Percentiles rank a stretch among this genome's conserved stretches.
phyloP scores from a whole-genome alignment of 176 grass and related monocot species.

The Triticum monococcum region DNA sequence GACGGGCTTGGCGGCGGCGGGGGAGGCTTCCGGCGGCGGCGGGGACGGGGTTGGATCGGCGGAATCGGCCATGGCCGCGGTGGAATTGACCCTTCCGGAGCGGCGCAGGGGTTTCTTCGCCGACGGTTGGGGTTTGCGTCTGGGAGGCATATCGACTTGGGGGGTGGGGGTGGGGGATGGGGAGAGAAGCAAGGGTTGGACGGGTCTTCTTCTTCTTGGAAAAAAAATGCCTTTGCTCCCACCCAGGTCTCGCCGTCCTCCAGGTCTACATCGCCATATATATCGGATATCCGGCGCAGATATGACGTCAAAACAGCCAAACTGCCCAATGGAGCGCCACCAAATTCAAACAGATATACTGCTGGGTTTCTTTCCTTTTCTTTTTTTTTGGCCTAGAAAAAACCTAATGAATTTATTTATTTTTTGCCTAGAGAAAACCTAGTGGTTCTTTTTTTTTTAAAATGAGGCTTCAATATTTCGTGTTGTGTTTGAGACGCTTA shows the following conservation, averaged over 20 bases:
- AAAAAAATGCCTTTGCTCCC: not conserved
- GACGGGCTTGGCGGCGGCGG: constrained; percentile 13
- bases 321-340: no score
- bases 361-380: no score
- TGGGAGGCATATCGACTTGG: not conserved
- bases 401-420: no score
- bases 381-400: no score
- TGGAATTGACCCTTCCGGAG: not conserved
- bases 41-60: constrained; percentile 1
- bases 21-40: not conserved
- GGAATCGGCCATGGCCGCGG: constrained; percentile 32
- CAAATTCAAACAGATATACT: no score
- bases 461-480: no score
- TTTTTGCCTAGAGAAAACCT: no score
- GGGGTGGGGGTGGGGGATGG: no score
- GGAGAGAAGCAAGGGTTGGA: not conserved
- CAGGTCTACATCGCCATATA: not conserved
- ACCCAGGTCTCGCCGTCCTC: not conserved
- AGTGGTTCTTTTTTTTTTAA: no score
- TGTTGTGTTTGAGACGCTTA: no score
- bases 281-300: not conserved
- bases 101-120: not conserved
- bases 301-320: no score
- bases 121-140: constrained; percentile 18
- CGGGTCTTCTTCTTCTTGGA: not conserved